phyloP scores from a whole-genome alignment of 345 rosid species.

The Trapa bicornis region DNA sequence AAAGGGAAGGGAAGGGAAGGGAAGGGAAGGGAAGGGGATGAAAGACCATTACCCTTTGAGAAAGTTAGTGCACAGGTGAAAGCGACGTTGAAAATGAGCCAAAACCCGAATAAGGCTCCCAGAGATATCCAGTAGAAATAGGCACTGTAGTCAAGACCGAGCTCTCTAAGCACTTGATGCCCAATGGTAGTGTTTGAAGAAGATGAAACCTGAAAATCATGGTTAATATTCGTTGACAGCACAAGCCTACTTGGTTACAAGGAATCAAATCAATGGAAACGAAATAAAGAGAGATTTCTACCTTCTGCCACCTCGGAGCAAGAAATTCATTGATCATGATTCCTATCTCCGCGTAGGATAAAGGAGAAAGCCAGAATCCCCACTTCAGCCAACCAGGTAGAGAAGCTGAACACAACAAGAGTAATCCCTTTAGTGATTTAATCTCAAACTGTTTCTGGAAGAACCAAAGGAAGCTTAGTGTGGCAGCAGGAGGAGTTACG shows the following conservation, averaged over 20 bases:
- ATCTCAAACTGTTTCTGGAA: background rate
- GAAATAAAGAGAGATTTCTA: constrained; percentile 1
- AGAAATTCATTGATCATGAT: constrained; percentile 36
- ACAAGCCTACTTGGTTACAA: too few relatives aligned
- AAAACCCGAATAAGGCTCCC: constrained; percentile 29
- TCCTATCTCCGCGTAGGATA: constrained; percentile 35
- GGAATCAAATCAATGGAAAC: too few relatives aligned
- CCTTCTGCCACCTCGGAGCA: constrained; percentile 47
- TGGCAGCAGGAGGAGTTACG: constrained; percentile 16
- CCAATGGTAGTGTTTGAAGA: constrained; percentile 23
- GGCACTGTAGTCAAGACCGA: constrained; percentile 22
- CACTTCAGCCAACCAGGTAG: constrained; percentile 35
- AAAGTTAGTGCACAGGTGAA: constrained; percentile 26
- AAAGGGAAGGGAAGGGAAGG: too few relatives aligned
- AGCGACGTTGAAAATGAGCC: constrained; percentile 24
- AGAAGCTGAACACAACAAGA: constrained; percentile 22
- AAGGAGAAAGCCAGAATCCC: constrained; percentile 47
- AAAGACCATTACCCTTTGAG: constrained; percentile 13
- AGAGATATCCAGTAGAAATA: constrained; percentile 29
- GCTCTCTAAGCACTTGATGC: constrained; percentile 14
- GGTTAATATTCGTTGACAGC: background rate
- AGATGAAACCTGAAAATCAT: constrained; percentile 23
- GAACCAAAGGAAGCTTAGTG: background rate
- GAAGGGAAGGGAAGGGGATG: too few relatives aligned
- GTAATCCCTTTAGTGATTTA: background rate